phyloP scores from a whole-genome alignment of 106 monocot genomes.

The Acanthochlamys bracteata region DNA sequence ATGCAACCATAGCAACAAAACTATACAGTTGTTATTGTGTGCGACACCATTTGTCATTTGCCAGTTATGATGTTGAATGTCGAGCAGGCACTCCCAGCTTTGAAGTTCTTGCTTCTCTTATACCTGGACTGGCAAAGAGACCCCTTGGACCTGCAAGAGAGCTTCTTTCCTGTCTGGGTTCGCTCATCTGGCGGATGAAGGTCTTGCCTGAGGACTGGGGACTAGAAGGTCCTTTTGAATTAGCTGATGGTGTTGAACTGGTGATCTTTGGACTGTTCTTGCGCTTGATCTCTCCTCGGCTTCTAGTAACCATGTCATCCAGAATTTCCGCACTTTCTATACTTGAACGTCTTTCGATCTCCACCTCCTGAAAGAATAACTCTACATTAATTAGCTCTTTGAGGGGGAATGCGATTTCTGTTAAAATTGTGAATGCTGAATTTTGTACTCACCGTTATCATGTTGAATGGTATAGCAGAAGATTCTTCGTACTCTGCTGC shows the following conservation, averaged over 20 bases:
- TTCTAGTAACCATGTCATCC: slow-evolving; percentile 72
- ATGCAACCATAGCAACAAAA: too few species aligned
- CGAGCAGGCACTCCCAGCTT: slow-evolving; percentile 58
- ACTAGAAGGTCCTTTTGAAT: slow-evolving; percentile 29
- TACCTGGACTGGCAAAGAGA: slow-evolving; percentile 39
- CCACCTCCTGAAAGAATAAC: too few species aligned
- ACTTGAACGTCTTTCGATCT: background rate
- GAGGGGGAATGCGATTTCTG: too few species aligned
- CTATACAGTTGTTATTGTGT: too few species aligned
- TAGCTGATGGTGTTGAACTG: slow-evolving; percentile 46
- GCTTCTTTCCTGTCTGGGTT: slow-evolving; percentile 37
- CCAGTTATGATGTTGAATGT: too few species aligned
- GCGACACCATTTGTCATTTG: too few species aligned
- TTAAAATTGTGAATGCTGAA: too few species aligned
- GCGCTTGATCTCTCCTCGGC: slow-evolving; percentile 64
- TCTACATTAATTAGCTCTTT: too few species aligned
- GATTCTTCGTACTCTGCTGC: slow-evolving; percentile 82
- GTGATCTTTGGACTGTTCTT: slow-evolving; percentile 58
- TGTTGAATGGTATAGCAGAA: slow-evolving; percentile 43
- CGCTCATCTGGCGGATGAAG: slow-evolving; percentile 36
- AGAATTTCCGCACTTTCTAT: slow-evolving; percentile 41
- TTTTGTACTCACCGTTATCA: slow-evolving; percentile 7
- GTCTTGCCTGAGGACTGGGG: slow-evolving; percentile 33
- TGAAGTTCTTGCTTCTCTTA: slow-evolving; percentile 32
- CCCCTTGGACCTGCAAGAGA: slow-evolving; percentile 11